Evolutionary conservation across 371 early-diverging fungal species (phyloP).

Genomic region (Actinomucor elegans): DNA sequence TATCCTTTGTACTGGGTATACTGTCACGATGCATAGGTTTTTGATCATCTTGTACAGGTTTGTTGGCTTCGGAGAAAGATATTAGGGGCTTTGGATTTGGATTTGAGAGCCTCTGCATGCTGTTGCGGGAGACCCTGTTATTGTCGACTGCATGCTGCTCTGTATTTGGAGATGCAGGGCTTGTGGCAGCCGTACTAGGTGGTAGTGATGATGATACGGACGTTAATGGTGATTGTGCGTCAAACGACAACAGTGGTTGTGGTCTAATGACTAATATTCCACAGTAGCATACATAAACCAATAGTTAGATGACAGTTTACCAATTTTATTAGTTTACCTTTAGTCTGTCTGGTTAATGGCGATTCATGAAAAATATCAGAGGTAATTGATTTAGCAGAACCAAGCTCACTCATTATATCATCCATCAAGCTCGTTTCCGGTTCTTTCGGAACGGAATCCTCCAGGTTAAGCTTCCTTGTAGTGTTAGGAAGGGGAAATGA

Average conservation of each 20-base stretch:
- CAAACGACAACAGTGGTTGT: slow-evolving; percentile 2
- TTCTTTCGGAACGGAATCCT: background rate
- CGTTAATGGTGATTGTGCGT: background rate
- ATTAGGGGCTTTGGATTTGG: slow-evolving; percentile 13
- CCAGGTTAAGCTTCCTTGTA: background rate
- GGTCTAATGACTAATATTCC: background rate
- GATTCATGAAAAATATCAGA: background rate
- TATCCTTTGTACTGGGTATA: background rate
- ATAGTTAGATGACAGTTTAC: background rate
- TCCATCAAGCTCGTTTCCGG: slow-evolving; percentile 22
- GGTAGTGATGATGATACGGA: background rate
- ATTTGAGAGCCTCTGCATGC: background rate
- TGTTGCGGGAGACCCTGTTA: background rate
- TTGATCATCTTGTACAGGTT: background rate
- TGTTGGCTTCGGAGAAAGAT: slow-evolving; percentile 6
- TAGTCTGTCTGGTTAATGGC: background rate
- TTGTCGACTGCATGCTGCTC: background rate
- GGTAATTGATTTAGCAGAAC: background rate
- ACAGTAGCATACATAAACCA: background rate
- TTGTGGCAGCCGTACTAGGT: background rate
- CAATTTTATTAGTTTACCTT: background rate
- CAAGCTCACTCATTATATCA: slow-evolving; percentile 30
- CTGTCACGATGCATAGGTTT: slow-evolving; percentile 1
- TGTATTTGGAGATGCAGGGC: slow-evolving; percentile 15
- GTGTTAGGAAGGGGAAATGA: background rate